Evolutionary conservation across 2,329 filamentous ascomycete genomes (phyloP).

Genomic region (Penicillium sp.): DNA sequence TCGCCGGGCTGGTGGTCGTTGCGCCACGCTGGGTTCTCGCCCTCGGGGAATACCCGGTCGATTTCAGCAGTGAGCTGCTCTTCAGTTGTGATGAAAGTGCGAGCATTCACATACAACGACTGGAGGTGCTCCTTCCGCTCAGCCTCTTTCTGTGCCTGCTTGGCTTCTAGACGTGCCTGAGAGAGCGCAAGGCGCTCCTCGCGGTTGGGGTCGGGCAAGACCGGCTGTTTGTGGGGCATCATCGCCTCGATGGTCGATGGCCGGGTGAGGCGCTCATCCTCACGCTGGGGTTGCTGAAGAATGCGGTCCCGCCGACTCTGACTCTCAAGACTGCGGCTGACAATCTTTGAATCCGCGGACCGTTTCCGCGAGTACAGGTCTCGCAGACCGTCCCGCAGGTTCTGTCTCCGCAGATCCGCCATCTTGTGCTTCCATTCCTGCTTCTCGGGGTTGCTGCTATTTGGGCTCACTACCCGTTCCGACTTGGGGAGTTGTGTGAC

Average conservation of each 20-base stretch:
- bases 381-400: constrained; percentile 68
- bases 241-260: constrained; percentile 60
- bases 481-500: constrained; percentile 56
- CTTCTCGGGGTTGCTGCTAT: constrained; percentile 48
- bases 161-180: constrained; percentile 39
- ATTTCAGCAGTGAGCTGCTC: constrained; percentile 71
- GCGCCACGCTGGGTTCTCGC: constrained; percentile 45
- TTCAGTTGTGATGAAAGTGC: constrained; percentile 81
- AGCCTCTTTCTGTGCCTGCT: constrained; percentile 54
- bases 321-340: constrained; percentile 46
- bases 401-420: constrained; percentile 67
- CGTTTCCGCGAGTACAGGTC: constrained; percentile 68
- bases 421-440: constrained; percentile 69
- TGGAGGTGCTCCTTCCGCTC: constrained; percentile 70
- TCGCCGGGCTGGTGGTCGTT: constrained; percentile 43
- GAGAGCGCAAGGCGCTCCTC: constrained; percentile 53
- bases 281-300: constrained; percentile 63
- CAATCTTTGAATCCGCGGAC: constrained; percentile 37
- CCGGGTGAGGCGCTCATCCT: constrained; percentile 74
- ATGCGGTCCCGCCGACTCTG: constrained; percentile 51
- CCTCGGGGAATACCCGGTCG: constrained; percentile 70
- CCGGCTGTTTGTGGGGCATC: constrained; percentile 48
- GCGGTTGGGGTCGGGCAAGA: constrained; percentile 62
- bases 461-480: constrained; percentile 31
- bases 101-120: constrained; percentile 84